phyloP scores from a whole-genome alignment of 1,284 basidiomycete species.

The Apiotrichum gamsii region DNA sequence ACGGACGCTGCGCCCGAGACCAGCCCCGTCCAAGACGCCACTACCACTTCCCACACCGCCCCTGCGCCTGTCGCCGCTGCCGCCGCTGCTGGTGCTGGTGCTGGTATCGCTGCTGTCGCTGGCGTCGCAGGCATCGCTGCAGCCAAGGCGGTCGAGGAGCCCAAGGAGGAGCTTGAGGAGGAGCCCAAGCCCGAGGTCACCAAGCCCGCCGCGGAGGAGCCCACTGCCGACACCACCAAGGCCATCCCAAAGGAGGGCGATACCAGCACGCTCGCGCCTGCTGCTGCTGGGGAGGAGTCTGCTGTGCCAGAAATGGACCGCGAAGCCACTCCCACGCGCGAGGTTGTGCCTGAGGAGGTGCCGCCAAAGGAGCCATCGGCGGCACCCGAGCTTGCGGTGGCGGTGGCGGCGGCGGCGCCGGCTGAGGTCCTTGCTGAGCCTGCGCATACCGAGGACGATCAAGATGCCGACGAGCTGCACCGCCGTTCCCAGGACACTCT shows the following conservation, averaged over 20 bases:
- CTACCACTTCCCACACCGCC: not conserved
- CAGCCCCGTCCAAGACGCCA: not conserved
- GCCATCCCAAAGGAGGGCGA: not conserved
- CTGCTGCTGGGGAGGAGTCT: not conserved
- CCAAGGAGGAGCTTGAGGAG: not conserved
- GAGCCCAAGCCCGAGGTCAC: not conserved
- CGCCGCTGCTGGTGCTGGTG: no score
- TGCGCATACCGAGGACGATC: not conserved
- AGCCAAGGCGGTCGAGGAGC: no score
- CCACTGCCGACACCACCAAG: not conserved
- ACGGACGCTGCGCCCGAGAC: not conserved
- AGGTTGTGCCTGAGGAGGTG: not conserved
- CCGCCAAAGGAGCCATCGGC: no score
- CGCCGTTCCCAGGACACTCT: slow-evolving; percentile 1
- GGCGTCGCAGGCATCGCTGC: no score
- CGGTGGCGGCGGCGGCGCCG: not conserved
- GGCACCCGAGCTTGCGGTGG: no score
- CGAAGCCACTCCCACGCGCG: not conserved
- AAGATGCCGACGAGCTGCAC: not conserved
- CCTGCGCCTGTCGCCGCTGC: no score
- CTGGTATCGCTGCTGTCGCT: no score
- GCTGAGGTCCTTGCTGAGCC: not conserved
- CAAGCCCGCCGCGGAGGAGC: not conserved
- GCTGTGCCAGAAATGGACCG: not conserved
- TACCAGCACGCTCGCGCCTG: no score